These are phyloP conservation scores for Dacryopinax primogenitus DNA, from an alignment of 768 basidiomycete genomes.

Conservation along the genomic window DNA sequence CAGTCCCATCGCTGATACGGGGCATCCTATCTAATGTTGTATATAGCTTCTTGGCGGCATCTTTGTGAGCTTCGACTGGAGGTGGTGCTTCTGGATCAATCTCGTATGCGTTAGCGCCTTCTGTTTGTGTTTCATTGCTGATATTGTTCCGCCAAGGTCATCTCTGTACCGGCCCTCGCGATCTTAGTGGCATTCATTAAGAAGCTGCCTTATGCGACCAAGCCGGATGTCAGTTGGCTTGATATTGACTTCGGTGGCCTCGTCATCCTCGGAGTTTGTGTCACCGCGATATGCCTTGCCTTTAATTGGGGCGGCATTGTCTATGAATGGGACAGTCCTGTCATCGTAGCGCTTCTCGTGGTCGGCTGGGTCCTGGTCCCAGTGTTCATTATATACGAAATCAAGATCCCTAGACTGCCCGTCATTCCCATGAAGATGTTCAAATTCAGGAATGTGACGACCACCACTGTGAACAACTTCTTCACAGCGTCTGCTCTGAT, in stretches of 20 bases:
- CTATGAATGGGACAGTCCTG: neutral
- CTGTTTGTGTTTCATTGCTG: too few species aligned
- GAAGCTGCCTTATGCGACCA: neutral
- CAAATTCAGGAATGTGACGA: neutral
- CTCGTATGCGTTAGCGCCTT: conserved; percentile 28
- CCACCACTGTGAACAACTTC: conserved; percentile 1
- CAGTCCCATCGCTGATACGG: conserved; percentile 19
- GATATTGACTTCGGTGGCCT: conserved; percentile 1
- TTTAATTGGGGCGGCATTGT: neutral
- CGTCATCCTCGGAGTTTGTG: neutral
- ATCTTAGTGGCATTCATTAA: neutral
- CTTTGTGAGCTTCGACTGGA: neutral
- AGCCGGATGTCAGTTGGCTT: neutral
- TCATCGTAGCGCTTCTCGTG: neutral
- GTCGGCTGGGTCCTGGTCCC: neutral
- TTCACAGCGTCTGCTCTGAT: neutral
- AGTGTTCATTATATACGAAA: neutral
- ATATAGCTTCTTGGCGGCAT: neutral
- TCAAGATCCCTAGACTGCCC: neutral
- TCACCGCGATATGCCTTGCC: neutral
- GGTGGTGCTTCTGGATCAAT: conserved; percentile 65
- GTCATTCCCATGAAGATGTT: conserved; percentile 1
- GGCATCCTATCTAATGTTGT: neutral
- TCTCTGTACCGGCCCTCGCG: neutral
- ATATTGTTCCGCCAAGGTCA: neutral